These are phyloP conservation scores for Chenopodium suecicum DNA, from an alignment of 148 eudicot genomes.

Conservation along the genomic window DNA sequence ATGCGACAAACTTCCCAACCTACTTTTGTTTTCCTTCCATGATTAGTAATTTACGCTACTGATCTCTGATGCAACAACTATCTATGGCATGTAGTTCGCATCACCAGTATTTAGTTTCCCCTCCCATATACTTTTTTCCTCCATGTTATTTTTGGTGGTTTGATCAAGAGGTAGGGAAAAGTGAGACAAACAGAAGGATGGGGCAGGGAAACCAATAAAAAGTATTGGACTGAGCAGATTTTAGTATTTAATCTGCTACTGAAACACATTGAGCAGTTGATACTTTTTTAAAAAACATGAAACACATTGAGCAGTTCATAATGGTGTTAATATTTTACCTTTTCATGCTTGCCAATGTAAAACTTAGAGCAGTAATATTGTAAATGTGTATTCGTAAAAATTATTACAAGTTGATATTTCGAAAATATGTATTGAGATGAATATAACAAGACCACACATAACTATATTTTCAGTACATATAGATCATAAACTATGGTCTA, in stretches of 20 bases:
- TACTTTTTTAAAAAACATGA: no score
- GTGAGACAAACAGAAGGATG: background rate
- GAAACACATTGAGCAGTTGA: background rate
- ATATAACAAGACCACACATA: no score
- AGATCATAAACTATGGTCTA: no score
- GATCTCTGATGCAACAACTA: background rate
- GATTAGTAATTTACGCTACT: no score
- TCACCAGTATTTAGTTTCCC: no score
- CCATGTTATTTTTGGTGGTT: background rate
- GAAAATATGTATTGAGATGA: no score
- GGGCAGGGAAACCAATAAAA: background rate
- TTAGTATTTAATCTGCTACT: background rate
- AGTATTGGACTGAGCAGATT: background rate
- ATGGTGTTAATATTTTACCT: no score
- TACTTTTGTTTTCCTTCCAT: background rate
- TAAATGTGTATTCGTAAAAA: no score
- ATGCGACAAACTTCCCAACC: background rate
- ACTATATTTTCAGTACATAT: no score
- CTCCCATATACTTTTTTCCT: background rate
- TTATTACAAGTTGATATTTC: no score
- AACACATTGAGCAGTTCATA: background rate
- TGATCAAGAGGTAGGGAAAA: background rate
- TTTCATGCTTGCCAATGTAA: no score
- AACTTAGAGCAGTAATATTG: no score
- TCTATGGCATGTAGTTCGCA: background rate